Evolutionary conservation across 306 rosid species (phyloP).

Genomic region (Quercus aquifolioides): DNA sequence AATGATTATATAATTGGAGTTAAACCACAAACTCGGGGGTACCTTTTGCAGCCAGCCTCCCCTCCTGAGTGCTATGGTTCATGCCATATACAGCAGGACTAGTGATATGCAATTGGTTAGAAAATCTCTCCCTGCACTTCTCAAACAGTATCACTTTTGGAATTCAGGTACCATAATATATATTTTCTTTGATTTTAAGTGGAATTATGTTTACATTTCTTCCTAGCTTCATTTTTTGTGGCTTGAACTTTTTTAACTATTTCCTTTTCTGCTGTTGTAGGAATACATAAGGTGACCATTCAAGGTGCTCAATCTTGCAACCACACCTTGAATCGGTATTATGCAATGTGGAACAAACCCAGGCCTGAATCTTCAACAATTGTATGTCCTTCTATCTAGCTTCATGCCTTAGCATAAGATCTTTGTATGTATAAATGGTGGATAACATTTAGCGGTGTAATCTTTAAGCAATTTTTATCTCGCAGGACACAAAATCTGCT

Average conservation of each 20-base stretch:
- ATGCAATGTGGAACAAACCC: slow-evolving; percentile 90
- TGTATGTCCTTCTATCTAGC: slow-evolving; percentile 35
- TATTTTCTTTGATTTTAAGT: neutral
- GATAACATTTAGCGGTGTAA: slow-evolving; percentile 2
- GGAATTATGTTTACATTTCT: slow-evolving; percentile 13
- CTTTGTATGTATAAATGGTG: slow-evolving; percentile 10
- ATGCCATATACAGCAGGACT: slow-evolving; percentile 60
- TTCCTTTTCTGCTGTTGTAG: slow-evolving; percentile 33
- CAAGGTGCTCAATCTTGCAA: slow-evolving; percentile 47
- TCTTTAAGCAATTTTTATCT: slow-evolving; percentile 2
- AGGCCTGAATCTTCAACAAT: slow-evolving; percentile 73
- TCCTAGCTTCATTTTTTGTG: neutral
- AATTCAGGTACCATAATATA: slow-evolving; percentile 62
- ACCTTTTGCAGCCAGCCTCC: slow-evolving; percentile 85
- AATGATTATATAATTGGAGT: neutral
- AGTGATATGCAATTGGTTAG: slow-evolving; percentile 56
- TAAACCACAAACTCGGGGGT: slow-evolving; percentile 11
- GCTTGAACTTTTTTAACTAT: slow-evolving; percentile 3
- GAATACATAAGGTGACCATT: slow-evolving; percentile 62
- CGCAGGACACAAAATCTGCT: slow-evolving; percentile 66
- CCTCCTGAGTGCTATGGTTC: slow-evolving; percentile 81
- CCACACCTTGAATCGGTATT: slow-evolving; percentile 61
- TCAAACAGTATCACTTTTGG: slow-evolving; percentile 81
- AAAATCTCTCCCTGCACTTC: neutral
- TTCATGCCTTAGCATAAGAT: slow-evolving; percentile 5